Conservation (phyloP, 2,329 filamentous ascomycete genomes). For the Capronia coronata region DNA sequence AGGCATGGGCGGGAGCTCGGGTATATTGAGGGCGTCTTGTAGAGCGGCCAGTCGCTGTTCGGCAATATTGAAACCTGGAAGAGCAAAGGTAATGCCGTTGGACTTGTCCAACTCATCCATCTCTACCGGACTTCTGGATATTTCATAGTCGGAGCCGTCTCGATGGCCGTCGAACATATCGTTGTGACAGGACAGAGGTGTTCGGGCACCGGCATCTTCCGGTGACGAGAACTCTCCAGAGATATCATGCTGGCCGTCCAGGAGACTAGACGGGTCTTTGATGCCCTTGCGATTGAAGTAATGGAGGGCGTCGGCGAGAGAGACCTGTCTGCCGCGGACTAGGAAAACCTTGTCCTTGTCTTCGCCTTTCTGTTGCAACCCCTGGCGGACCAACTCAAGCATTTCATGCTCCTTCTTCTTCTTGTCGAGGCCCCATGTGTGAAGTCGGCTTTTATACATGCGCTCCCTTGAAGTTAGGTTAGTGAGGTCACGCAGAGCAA, state of each 20-base stretch:
- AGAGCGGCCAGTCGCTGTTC: constrained; percentile 18
- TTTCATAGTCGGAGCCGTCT: constrained; percentile 21
- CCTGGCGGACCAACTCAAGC: constrained; percentile 29
- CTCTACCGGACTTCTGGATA: constrained; percentile 16
- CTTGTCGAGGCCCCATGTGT: constrained; percentile 28
- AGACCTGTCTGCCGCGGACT: constrained; percentile 26
- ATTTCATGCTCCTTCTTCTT: constrained; percentile 30
- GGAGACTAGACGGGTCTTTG: constrained; percentile 27
- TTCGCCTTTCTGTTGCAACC: constrained; percentile 24
- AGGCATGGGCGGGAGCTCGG: constrained; percentile 23
- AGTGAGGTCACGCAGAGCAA: neutral
- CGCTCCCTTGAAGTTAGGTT: constrained; percentile 22
- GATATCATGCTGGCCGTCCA: constrained; percentile 14
- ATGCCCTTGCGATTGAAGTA: constrained; percentile 30
- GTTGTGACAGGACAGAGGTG: constrained; percentile 23
- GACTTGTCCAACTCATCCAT: constrained; percentile 13
- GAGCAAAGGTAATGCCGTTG: constrained; percentile 4
- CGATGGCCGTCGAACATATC: constrained; percentile 17
- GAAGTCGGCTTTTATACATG: constrained; percentile 29
- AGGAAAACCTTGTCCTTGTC: constrained; percentile 29
- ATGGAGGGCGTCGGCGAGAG: constrained; percentile 28
- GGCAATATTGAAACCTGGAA: constrained; percentile 20
- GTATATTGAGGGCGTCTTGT: constrained; percentile 19
- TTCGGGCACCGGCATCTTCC: constrained; percentile 24
- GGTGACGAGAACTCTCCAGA: constrained; percentile 25